Base-by-base conservation (phyloP, 495 filamentous ascomycete species). In the Amphirosellinia nigrospora region DNA sequence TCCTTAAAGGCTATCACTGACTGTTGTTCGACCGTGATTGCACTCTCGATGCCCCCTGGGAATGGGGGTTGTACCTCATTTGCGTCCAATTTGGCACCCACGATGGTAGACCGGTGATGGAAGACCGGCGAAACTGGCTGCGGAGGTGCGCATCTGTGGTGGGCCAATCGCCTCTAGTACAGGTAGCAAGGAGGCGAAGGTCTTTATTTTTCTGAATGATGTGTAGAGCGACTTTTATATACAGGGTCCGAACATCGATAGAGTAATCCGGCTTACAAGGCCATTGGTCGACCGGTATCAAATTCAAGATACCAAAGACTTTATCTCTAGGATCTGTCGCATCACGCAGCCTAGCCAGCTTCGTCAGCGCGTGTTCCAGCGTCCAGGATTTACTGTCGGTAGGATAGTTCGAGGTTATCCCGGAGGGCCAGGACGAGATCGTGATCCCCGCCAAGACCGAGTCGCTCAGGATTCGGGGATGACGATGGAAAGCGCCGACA, bases 241-340 rank as follows among this genome's bases (percentile, higher is more conserved):
- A 53, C 3, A 53, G 50, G 3, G 50, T 53, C 16, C 50, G 23
- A 13, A 16, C 26, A 16, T 53, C 50, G 16, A 53, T 23, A 30
- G 50, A 53, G 50, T 53, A 53, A 30, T 53, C 50, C 26, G 50
- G 50, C 50, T 26, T 53, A 30, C 50, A 53, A 28, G 50, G 50
- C 50, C 50, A 53, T 8, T 53, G 50, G 16, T 53, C 50, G 26
- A 53, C 50, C 2, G 50, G 50, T 13, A 53, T 53, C 13, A 53
- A 8, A 53, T 53, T 53, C 50, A 53, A 53, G 13, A 53, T 13
- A 2, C 50, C 50, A 26, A 53, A 53, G 50, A 53, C 26, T 6
- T 30, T 53, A 53, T 53, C 50, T 30, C 50, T 30, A 2, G 50
- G 50, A 30, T 53, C 50, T 8, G 50, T 53, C 5, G 50, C 50